Conservation (phyloP, 176 grass and related monocot genomes). For the Eremochloa ophiuroides region DNA sequence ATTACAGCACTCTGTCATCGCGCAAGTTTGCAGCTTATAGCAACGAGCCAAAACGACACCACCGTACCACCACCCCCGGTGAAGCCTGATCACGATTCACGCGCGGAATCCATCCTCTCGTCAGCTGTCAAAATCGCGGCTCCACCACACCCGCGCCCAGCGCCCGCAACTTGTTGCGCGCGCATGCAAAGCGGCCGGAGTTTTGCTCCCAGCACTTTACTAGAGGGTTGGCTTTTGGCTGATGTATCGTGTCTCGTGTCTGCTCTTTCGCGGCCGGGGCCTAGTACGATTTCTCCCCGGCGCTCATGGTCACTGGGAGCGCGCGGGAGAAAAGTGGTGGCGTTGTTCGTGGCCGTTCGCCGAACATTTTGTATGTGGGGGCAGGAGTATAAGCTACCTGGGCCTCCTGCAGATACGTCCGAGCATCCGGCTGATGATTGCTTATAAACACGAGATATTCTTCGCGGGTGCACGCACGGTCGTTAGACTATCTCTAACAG, state of each 20-base stretch:
- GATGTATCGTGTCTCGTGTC: neutral
- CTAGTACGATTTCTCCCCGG: neutral
- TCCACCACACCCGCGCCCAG: neutral
- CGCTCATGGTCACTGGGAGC: neutral
- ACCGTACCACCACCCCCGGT: no score
- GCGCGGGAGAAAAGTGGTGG: neutral
- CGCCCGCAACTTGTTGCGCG: neutral
- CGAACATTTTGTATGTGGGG: neutral
- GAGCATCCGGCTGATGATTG: neutral
- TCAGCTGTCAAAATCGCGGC: neutral
- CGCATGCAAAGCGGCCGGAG: neutral
- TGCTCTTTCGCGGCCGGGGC: neutral
- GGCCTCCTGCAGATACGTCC: neutral
- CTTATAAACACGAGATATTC: neutral
- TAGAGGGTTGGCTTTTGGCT: neutral
- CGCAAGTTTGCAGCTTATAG: neutral
- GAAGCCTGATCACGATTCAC: neutral
- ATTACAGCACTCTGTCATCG: neutral
- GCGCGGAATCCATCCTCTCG: neutral
- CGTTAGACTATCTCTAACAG: no score
- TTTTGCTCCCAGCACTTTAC: neutral
- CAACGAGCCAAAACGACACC: neutral
- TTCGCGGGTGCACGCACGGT: neutral
- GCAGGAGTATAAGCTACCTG: neutral
- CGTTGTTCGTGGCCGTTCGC: neutral